Conservation (phyloP, 208 protist species). For the Leishmania martiniquensis region DNA sequence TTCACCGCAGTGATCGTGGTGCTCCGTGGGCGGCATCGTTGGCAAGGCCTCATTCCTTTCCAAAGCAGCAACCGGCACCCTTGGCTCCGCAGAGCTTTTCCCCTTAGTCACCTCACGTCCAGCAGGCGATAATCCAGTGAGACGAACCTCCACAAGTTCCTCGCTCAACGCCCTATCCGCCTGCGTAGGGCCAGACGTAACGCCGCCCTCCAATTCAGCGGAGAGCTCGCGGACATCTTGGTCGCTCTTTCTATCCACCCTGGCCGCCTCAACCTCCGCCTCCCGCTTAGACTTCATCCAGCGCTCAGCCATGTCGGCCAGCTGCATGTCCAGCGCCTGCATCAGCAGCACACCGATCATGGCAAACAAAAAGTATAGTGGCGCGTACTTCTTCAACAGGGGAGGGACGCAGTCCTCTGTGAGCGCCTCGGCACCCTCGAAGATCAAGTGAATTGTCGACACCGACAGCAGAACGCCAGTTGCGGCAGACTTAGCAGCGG, state of each 20-base stretch:
- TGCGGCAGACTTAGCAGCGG: slow-evolving; percentile 48
- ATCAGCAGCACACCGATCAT: slow-evolving; percentile 58
- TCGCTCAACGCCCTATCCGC: background rate
- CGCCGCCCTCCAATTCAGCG: background rate
- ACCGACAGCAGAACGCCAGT: slow-evolving; percentile 71
- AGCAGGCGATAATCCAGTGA: no score
- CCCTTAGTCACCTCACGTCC: background rate
- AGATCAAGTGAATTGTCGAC: slow-evolving; percentile 59
- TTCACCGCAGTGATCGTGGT: background rate
- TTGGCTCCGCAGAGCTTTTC: background rate
- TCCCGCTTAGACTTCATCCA: slow-evolving; percentile 28
- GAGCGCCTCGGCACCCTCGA: slow-evolving; percentile 41
- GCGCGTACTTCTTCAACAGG: slow-evolving; percentile 37
- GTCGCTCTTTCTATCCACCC: background rate
- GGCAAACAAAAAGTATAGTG: slow-evolving; percentile 58
- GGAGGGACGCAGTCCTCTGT: slow-evolving; percentile 42
- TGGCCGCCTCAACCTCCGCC: background rate
- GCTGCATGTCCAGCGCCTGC: slow-evolving; percentile 53
- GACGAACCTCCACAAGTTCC: no score
- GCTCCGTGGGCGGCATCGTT: background rate
- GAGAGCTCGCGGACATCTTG: background rate
- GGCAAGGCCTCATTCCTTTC: background rate
- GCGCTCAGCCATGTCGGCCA: slow-evolving; percentile 41
- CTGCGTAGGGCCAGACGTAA: background rate
- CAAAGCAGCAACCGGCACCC: background rate